These are phyloP conservation scores for Entomortierella chlamydospora DNA, from an alignment of 192 early-diverging fungal genomes.

Conservation along the genomic window DNA sequence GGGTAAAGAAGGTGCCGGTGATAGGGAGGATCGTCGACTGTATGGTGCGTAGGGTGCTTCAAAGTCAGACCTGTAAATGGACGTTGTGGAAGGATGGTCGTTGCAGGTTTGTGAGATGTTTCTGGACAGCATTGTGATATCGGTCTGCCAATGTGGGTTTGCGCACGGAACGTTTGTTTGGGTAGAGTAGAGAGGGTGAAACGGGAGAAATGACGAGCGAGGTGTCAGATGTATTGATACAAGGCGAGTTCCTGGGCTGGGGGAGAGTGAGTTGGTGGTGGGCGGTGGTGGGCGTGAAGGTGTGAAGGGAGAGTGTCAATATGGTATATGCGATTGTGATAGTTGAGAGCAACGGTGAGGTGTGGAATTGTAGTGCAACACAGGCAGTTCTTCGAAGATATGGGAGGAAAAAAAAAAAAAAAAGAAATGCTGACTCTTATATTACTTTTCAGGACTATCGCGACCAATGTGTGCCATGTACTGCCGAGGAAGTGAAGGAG, in stretches of 20 bases:
- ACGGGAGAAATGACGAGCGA: background rate
- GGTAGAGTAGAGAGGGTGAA: conserved; percentile 4
- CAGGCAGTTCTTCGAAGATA: background rate
- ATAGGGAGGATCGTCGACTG: conserved; percentile 15
- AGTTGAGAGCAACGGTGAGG: background rate
- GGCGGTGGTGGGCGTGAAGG: background rate
- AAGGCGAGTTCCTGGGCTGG: too few relatives aligned
- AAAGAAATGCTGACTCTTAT: background rate
- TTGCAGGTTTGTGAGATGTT: conserved; percentile 31
- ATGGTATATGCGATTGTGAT: background rate
- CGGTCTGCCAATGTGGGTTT: background rate
- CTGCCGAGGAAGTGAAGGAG: background rate
- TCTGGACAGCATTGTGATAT: background rate
- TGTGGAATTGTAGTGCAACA: background rate
- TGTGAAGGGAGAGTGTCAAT: background rate
- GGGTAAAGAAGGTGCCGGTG: conserved; percentile 15
- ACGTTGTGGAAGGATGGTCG: conserved; percentile 24
- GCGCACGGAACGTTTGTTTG: background rate
- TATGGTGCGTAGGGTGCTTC: conserved; percentile 15
- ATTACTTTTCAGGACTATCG: conserved; percentile 13
- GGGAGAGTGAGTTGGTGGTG: background rate
- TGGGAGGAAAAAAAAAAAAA: background rate
- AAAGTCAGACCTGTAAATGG: conserved; percentile 34
- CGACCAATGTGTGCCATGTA: conserved; percentile 5
- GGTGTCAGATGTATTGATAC: too few relatives aligned